These are phyloP conservation scores for Pseudogymnoascus sp. DNA, from an alignment of 2,329 filamentous ascomycete genomes.

Conservation along the genomic window DNA sequence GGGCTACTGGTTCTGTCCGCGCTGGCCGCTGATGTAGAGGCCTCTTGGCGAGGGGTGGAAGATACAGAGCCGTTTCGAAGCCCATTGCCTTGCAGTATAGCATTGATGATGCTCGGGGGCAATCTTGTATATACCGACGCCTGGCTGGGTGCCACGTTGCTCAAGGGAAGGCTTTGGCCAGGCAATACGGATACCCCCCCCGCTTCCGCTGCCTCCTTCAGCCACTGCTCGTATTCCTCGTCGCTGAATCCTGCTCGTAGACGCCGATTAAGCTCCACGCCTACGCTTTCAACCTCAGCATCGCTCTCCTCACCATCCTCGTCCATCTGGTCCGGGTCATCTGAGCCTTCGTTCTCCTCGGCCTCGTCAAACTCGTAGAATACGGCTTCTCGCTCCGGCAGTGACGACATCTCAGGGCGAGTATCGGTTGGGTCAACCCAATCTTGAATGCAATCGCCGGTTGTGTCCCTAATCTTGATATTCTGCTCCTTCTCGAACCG, in stretches of 20 bases:
- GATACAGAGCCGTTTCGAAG: neutral
- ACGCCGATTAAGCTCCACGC: conserved; percentile 55
- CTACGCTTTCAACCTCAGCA: conserved; percentile 50
- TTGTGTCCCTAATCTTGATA: conserved; percentile 62
- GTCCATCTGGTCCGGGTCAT: conserved; percentile 31
- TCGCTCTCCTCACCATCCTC: conserved; percentile 44
- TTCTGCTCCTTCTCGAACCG: conserved; percentile 71
- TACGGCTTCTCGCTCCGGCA: conserved; percentile 18
- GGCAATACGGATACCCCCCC: conserved; percentile 46
- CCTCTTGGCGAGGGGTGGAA: neutral
- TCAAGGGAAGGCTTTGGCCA: conserved; percentile 32
- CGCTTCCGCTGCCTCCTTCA: conserved; percentile 62
- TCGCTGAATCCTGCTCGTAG: conserved; percentile 59
- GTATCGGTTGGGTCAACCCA: conserved; percentile 46
- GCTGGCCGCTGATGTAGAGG: neutral
- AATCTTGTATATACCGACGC: neutral
- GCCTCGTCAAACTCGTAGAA: conserved; percentile 29
- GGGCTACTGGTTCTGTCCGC: neutral
- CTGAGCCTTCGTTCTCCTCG: conserved; percentile 30
- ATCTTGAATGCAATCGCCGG: conserved; percentile 57
- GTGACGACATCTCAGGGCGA: conserved; percentile 12
- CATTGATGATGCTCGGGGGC: conserved; percentile 4
- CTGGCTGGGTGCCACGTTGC: neutral
- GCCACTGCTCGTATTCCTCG: conserved; percentile 68
- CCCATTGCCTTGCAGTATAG: neutral